phyloP scores from a whole-genome alignment of 768 basidiomycete species.

The Nidula microcarpa region DNA sequence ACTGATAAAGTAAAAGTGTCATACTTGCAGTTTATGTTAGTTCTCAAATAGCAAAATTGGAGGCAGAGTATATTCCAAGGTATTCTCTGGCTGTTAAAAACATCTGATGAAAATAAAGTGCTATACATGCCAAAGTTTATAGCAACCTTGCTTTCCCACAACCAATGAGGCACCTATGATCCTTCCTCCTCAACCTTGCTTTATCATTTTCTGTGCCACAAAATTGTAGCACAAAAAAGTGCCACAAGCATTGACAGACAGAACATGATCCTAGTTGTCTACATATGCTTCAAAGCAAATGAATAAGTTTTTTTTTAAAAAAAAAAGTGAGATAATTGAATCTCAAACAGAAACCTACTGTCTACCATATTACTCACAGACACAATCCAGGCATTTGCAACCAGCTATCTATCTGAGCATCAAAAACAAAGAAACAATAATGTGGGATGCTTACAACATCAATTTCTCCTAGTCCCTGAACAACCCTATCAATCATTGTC shows the following conservation, averaged over 20 bases:
- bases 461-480: slow-evolving; percentile 14
- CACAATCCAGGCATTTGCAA: not conserved
- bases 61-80: slow-evolving; percentile 23
- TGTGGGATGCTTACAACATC: slow-evolving; percentile 22
- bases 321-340: not conserved
- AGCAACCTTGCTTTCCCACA: slow-evolving; percentile 32
- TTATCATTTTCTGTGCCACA: slow-evolving; percentile 38
- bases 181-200: slow-evolving; percentile 38
- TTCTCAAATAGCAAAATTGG: slow-evolving; percentile 39
- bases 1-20: not conserved
- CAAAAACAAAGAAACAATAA: not conserved
- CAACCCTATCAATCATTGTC: slow-evolving; percentile 11
- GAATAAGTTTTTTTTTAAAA: not conserved
- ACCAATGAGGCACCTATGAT: slow-evolving; percentile 41
- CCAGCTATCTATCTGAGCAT: not conserved
- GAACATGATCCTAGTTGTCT: slow-evolving; percentile 26
- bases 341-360: slow-evolving; percentile 10
- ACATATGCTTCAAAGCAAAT: slow-evolving; percentile 15
- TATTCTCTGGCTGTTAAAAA: not conserved
- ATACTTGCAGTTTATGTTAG: slow-evolving; percentile 32
- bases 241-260: slow-evolving; percentile 31
- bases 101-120: not conserved
- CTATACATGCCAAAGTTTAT: not conserved
- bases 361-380: slow-evolving; percentile 3
- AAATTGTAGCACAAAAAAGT: slow-evolving; percentile 37